These are phyloP conservation scores for Encephalitozoon cuniculi DNA, from an alignment of 371 early-diverging fungal species.

Conservation along the genomic window DNA sequence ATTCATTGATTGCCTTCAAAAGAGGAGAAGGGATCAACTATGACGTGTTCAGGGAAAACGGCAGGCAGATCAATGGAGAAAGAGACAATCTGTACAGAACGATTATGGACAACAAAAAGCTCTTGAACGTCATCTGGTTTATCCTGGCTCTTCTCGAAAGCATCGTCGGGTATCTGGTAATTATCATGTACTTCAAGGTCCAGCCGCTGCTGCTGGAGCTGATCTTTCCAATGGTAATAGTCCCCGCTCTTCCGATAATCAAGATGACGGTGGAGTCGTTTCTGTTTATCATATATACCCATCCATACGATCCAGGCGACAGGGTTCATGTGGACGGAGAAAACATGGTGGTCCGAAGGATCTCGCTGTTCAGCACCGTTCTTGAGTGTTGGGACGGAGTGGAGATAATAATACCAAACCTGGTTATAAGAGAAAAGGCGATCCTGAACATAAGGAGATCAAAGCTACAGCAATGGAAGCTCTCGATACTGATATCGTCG, in stretches of 20 bases:
- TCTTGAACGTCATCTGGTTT: constrained; percentile 35
- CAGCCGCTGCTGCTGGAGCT: constrained; percentile 31
- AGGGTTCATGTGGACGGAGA: constrained; percentile 57
- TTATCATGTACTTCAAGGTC: constrained; percentile 31
- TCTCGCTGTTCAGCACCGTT: constrained; percentile 54
- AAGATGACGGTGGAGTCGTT: constrained; percentile 53
- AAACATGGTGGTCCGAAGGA: constrained; percentile 58
- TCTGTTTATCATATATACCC: constrained; percentile 57
- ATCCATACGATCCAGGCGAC: constrained; percentile 62
- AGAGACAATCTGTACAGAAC: constrained; percentile 53
- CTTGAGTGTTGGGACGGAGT: constrained; percentile 59
- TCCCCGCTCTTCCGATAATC: constrained; percentile 36
- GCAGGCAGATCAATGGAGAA: constrained; percentile 59
- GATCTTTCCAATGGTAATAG: constrained; percentile 47
- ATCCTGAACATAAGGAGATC: constrained; percentile 57
- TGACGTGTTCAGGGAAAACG: constrained; percentile 54
- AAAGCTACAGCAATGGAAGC: constrained; percentile 45
- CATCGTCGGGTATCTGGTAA: constrained; percentile 30
- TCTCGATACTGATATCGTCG: constrained; percentile 37
- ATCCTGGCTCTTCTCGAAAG: constrained; percentile 35
- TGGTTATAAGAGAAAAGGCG: constrained; percentile 39
- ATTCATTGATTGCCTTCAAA: constrained; percentile 51
- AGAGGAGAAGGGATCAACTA: constrained; percentile 45
- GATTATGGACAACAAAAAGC: constrained; percentile 46
- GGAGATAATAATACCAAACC: constrained; percentile 53